These are phyloP conservation scores for Aureoboletus auriporus DNA, from an alignment of 768 basidiomycete species.

Conservation along the genomic window DNA sequence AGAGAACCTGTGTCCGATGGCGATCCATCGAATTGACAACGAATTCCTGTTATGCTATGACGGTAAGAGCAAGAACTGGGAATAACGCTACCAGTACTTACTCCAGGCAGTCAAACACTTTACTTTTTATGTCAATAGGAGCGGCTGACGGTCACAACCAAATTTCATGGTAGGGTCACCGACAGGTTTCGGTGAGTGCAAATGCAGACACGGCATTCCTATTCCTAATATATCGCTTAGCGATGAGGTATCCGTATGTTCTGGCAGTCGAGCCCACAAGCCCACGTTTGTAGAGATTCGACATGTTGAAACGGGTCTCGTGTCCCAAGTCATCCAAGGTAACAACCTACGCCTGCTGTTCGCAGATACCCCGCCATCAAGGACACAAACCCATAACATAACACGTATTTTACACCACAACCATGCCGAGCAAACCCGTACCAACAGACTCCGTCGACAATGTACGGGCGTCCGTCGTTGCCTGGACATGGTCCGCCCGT, in stretches of 20 bases:
- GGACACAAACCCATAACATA: constrained; percentile 43
- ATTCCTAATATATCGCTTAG: constrained; percentile 39
- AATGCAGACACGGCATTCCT: too few species aligned
- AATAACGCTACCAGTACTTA: constrained; percentile 4
- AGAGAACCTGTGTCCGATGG: constrained; percentile 88
- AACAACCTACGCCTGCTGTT: constrained; percentile 87
- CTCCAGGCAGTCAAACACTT: constrained; percentile 61
- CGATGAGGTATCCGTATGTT: too few species aligned
- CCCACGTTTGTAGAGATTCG: constrained; percentile 95
- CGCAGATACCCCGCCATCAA: constrained; percentile 87
- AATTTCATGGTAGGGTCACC: constrained; percentile 95
- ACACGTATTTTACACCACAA: constrained; percentile 30
- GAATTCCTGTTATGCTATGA: constrained; percentile 98
- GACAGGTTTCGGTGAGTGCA: constrained; percentile 84
- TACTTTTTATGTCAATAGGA: constrained; percentile 98
- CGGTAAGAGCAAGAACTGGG: constrained; percentile 49
- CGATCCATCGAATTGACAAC: constrained; percentile 94
- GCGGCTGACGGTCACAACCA: constrained; percentile 83
- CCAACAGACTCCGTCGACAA: constrained; percentile 23
- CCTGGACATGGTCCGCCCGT: constrained; percentile 23
- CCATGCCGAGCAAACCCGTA: constrained; percentile 31
- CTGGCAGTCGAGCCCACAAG: constrained; percentile 95
- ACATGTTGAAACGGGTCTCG: constrained; percentile 86
- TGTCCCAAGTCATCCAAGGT: constrained; percentile 94
- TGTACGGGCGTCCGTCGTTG: constrained; percentile 28